These are phyloP conservation scores for Aspergillaceae sp. DNA, from an alignment of 2,329 filamentous ascomycete genomes.

Conservation along the genomic window DNA sequence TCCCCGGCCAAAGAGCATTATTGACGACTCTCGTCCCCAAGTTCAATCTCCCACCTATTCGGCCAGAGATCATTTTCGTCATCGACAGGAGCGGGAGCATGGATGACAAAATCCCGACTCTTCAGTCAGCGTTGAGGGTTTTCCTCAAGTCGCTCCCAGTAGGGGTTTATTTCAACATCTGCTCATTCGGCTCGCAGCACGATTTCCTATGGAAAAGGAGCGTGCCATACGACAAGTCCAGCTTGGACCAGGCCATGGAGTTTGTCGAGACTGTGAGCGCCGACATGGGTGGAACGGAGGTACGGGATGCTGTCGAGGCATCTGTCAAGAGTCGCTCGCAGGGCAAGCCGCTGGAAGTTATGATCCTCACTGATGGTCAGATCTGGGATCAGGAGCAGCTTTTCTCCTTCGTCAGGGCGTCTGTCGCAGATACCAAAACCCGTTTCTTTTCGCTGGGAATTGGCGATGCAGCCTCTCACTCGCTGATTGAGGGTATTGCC, in stretches of 20 bases:
- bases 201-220: slow-evolving; percentile 43
- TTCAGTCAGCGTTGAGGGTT: slow-evolving; percentile 45
- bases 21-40: slow-evolving; percentile 65
- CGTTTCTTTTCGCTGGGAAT: slow-evolving; percentile 51
- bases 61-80: slow-evolving; percentile 61
- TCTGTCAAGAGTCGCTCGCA: slow-evolving; percentile 40
- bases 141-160: slow-evolving; percentile 53
- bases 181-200: slow-evolving; percentile 45
- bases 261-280: slow-evolving; percentile 39
- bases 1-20: slow-evolving; percentile 55
- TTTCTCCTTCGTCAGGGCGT: slow-evolving; percentile 41
- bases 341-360: slow-evolving; percentile 44
- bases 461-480: slow-evolving; percentile 46
- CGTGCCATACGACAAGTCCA: slow-evolving; percentile 38
- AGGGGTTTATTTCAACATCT: slow-evolving; percentile 51
- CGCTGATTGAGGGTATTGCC: slow-evolving; percentile 52
- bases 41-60: slow-evolving; percentile 51
- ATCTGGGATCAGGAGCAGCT: slow-evolving; percentile 43
- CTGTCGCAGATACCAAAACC: slow-evolving; percentile 36
- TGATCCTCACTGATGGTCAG: slow-evolving; percentile 50
- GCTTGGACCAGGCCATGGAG: slow-evolving; percentile 35
- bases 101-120: slow-evolving; percentile 39
- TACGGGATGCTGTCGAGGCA: slow-evolving; percentile 40
- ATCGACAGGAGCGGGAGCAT: slow-evolving; percentile 63
- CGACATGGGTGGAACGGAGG: slow-evolving; percentile 48